These are phyloP conservation scores for Aaosphaeria arxii DNA, from an alignment of 2,329 filamentous ascomycete genomes.

Conservation along the genomic window DNA sequence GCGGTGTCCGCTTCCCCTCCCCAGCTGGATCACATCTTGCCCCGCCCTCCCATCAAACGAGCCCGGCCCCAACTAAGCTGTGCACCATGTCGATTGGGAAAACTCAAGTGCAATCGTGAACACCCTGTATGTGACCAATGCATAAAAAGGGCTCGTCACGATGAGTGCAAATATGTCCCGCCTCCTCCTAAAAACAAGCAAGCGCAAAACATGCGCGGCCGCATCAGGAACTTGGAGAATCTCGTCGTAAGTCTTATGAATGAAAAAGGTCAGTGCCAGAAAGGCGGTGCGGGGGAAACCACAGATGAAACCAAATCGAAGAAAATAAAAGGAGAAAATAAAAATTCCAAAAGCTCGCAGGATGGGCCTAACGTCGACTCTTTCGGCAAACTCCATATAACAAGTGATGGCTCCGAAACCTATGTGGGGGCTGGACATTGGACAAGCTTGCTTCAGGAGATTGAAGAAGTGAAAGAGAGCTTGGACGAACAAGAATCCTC, in stretches of 20 bases:
- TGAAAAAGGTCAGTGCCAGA: constrained; percentile 15
- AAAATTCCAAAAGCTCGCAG: neutral
- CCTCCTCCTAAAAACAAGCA: constrained; percentile 21
- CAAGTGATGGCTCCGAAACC: constrained; percentile 12
- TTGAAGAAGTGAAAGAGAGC: constrained; percentile 24
- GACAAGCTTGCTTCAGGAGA: constrained; percentile 23
- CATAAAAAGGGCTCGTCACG: constrained; percentile 18
- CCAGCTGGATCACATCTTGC: constrained; percentile 6
- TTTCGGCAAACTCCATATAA: constrained; percentile 17
- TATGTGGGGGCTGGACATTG: constrained; percentile 25
- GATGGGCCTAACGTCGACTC: constrained; percentile 10
- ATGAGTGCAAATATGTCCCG: constrained; percentile 21
- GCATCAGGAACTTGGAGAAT: constrained; percentile 25
- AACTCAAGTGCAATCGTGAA: constrained; percentile 26
- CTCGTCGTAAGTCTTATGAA: constrained; percentile 27
- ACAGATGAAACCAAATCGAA: neutral
- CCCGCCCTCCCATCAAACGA: constrained; percentile 17
- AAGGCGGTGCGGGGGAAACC: constrained; percentile 2
- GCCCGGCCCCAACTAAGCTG: constrained; percentile 24
- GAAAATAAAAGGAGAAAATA: neutral
- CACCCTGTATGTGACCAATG: constrained; percentile 29
- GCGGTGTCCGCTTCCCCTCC: neutral
- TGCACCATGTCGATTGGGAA: constrained; percentile 24
- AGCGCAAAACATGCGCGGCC: constrained; percentile 25
- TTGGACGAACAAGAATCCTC: constrained; percentile 17